A percentile compares a stretch with the other conserved stretches of the same genome.
phyloP scores from a whole-genome alignment of 2,329 filamentous ascomycete species.

The Thielaviopsis musarum region DNA sequence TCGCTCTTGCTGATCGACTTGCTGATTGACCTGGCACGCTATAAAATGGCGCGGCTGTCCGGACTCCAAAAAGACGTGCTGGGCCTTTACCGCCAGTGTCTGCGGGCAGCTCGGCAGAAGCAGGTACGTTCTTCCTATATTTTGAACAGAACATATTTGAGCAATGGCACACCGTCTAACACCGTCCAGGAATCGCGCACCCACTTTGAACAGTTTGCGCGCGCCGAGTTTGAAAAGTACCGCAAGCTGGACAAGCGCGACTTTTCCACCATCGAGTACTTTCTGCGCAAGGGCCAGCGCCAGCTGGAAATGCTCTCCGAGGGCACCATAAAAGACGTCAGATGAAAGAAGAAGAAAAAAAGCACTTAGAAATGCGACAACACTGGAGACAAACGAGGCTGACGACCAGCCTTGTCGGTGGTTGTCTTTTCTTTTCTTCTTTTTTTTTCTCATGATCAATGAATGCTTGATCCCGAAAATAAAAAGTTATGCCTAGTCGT shows the following conservation, averaged over 20 bases:
- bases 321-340: conserved; percentile 63
- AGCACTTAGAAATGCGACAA: too few relatives aligned
- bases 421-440: too few relatives aligned
- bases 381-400: too few relatives aligned
- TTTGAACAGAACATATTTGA: background rate
- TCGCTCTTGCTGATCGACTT: background rate
- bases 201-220: conserved; percentile 48
- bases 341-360: conserved; percentile 17
- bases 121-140: conserved; percentile 35
- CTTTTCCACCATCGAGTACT: conserved; percentile 70
- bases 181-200: conserved; percentile 31
- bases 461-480: too few relatives aligned
- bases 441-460: too few relatives aligned
- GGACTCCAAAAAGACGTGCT: conserved; percentile 86
- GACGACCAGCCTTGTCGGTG: too few relatives aligned
- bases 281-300: conserved; percentile 63
- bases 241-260: conserved; percentile 60
- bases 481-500: too few relatives aligned
- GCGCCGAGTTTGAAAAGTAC: conserved; percentile 62
- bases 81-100: conserved; percentile 67
- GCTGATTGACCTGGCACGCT: background rate
- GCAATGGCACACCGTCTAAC: background rate
- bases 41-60: conserved; percentile 36
- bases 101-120: conserved; percentile 69
- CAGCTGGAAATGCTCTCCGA: conserved; percentile 73